phyloP scores from a whole-genome alignment of 768 basidiomycete species.

The Tephrocybe sp. region DNA sequence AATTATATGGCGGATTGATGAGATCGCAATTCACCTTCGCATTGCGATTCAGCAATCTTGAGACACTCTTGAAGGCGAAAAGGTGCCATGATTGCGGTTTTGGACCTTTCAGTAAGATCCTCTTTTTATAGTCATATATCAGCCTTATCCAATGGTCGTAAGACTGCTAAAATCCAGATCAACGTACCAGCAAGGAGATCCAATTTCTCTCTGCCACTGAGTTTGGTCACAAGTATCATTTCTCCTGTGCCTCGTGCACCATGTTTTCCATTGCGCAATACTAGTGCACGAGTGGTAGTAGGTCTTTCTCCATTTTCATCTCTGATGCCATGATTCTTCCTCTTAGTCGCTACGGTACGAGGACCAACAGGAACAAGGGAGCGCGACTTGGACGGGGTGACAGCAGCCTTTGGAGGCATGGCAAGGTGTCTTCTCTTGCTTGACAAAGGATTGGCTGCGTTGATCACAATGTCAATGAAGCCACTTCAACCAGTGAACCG shows the following conservation, averaged over 20 bases:
- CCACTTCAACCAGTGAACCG: too few relatives aligned
- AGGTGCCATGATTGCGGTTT: conserved; percentile 60
- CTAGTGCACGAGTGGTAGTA: conserved; percentile 69
- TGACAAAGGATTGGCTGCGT: too few relatives aligned
- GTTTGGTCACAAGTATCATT: conserved; percentile 52
- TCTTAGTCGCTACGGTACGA: conserved; percentile 42
- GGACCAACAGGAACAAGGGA: conserved; percentile 60
- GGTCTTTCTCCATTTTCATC: conserved; percentile 54
- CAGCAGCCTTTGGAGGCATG: conserved; percentile 26
- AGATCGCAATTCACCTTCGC: conserved; percentile 48
- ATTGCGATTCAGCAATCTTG: conserved; percentile 74
- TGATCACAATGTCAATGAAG: too few relatives aligned
- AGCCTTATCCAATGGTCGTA: background rate
- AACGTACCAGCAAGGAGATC: conserved; percentile 72
- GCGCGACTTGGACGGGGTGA: conserved; percentile 30
- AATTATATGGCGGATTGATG: background rate
- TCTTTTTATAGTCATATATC: conserved; percentile 37
- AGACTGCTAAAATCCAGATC: conserved; percentile 6
- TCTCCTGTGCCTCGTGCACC: conserved; percentile 74
- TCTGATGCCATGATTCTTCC: conserved; percentile 34
- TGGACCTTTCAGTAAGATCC: conserved; percentile 61
- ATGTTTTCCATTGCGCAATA: conserved; percentile 74
- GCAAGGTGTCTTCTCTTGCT: background rate
- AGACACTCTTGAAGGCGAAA: conserved; percentile 64
- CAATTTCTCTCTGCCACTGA: conserved; percentile 78